phyloP scores from a whole-genome alignment of 257 asterid genomes.

The Jacaranda copaia region DNA sequence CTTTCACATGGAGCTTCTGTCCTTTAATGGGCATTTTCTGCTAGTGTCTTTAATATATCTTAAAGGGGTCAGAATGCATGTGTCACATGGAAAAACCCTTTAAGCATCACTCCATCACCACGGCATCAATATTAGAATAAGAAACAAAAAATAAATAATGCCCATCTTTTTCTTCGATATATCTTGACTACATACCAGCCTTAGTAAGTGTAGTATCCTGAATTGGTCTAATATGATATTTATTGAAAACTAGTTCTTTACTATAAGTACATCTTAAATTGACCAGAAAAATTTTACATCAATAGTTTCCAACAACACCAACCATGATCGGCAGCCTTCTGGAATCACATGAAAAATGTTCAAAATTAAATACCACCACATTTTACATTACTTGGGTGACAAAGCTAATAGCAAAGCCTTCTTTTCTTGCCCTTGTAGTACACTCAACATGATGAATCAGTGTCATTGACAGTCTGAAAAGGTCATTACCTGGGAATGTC shows the following conservation, averaged over 20 bases:
- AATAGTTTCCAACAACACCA: background rate
- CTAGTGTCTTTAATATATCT: too few relatives aligned
- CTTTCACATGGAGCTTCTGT: too few relatives aligned
- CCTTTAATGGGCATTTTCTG: too few relatives aligned
- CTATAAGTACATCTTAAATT: background rate
- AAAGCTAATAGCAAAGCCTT: constrained; percentile 89
- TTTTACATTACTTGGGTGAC: constrained; percentile 64
- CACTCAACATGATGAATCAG: constrained; percentile 90
- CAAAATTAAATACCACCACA: background rate
- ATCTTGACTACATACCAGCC: background rate
- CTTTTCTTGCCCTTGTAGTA: constrained; percentile 98
- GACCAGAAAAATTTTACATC: background rate
- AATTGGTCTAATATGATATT: background rate
- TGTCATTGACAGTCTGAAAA: constrained; percentile 21
- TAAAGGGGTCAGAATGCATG: constrained; percentile 27
- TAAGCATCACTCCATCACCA: background rate
- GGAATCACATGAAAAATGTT: background rate
- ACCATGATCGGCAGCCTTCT: background rate
- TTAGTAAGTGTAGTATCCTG: background rate
- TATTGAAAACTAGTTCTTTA: background rate
- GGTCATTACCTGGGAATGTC: constrained; percentile 81
- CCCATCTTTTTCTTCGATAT: background rate
- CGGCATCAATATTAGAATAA: background rate
- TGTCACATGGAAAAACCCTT: background rate
- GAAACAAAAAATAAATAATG: too few relatives aligned